These are phyloP conservation scores for Pythium phragmitis DNA, from an alignment of 352 stramenopile genomes.

Conservation along the genomic window DNA sequence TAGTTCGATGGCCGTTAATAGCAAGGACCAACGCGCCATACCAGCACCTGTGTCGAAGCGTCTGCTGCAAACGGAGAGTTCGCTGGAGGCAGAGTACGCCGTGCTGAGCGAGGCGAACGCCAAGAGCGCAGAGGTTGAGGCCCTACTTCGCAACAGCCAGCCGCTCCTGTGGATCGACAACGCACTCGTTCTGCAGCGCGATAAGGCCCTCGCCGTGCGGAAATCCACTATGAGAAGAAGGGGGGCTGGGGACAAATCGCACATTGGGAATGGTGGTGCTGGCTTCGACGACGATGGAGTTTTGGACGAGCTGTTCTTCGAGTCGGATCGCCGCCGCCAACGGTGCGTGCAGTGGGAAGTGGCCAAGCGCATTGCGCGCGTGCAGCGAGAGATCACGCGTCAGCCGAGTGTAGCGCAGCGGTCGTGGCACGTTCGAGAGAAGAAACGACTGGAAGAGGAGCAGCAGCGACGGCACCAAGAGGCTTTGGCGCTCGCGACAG, in stretches of 20 bases:
- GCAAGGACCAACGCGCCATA: not conserved
- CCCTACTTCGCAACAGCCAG: slow-evolving; percentile 43
- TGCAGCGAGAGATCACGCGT: slow-evolving; percentile 57
- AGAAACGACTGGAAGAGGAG: slow-evolving; percentile 29
- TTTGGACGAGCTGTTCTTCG: slow-evolving; percentile 25
- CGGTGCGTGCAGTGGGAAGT: slow-evolving; percentile 70
- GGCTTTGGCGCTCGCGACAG: slow-evolving; percentile 4
- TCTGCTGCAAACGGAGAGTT: slow-evolving; percentile 3
- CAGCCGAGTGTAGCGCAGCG: slow-evolving; percentile 40
- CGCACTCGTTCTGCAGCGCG: slow-evolving; percentile 45
- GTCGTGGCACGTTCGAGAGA: slow-evolving; percentile 52
- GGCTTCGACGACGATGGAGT: not conserved
- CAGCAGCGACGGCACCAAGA: slow-evolving; percentile 12
- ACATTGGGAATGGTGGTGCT: slow-evolving; percentile 6
- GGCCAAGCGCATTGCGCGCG: slow-evolving; percentile 59
- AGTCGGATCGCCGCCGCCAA: slow-evolving; percentile 38
- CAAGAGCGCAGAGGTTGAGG: slow-evolving; percentile 45
- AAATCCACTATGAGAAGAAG: not conserved
- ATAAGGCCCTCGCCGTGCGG: slow-evolving; percentile 5
- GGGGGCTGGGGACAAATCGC: not conserved
- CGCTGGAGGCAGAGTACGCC: slow-evolving; percentile 52
- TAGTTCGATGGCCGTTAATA: not conserved
- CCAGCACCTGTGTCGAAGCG: not conserved
- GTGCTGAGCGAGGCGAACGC: slow-evolving; percentile 53
- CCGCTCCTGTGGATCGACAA: slow-evolving; percentile 53